Conservation (phyloP, 225 moss, liverwort and hornwort species). For the Bryum argenteum region DNA sequence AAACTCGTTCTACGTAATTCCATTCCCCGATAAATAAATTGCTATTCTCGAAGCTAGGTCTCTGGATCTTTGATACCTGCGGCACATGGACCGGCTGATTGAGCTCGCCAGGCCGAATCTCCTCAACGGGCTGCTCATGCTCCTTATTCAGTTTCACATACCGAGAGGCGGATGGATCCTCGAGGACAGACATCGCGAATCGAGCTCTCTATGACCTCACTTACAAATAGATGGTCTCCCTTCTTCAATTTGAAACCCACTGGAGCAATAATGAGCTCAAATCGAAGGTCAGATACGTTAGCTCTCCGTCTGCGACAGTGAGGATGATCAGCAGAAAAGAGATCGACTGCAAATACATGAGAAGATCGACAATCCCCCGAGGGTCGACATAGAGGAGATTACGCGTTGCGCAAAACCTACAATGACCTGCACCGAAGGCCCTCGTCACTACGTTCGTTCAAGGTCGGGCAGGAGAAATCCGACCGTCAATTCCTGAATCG, state of each 20-base stretch:
- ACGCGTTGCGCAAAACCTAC: too few species aligned
- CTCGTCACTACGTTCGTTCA: too few species aligned
- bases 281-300: neutral
- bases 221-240: neutral
- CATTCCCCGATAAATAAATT: neutral
- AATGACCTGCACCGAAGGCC: too few species aligned
- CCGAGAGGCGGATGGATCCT: constrained; percentile 59
- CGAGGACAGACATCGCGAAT: constrained; percentile 52
- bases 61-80: constrained; percentile 39
- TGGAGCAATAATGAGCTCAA: neutral
- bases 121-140: constrained; percentile 66
- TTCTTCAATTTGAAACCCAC: constrained; percentile 15
- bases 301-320: too few species aligned
- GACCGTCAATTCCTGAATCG: too few species aligned
- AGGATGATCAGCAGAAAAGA: too few species aligned
- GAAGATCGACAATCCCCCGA: too few species aligned
- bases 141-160: constrained; percentile 73
- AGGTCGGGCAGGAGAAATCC: too few species aligned
- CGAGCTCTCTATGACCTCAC: neutral
- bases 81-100: constrained; percentile 70
- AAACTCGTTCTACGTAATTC: neutral
- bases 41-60: constrained; percentile 28
- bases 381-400: too few species aligned
- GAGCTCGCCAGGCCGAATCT: constrained; percentile 71
- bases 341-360: too few species aligned